These are phyloP conservation scores for Thraustotheca clavata DNA, from an alignment of 352 stramenopile species.

Conservation along the genomic window DNA sequence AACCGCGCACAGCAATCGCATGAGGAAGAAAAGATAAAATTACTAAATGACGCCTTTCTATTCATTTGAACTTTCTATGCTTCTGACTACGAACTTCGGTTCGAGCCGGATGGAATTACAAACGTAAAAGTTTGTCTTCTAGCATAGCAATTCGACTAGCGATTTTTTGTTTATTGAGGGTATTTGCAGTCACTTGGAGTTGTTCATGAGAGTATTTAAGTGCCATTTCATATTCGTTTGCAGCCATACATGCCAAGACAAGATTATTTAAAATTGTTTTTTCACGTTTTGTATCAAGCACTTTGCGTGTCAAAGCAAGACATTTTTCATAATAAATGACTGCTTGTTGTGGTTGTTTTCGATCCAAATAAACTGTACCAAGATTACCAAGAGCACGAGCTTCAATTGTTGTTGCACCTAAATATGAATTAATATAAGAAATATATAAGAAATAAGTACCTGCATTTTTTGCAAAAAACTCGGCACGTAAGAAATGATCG, in stretches of 20 bases:
- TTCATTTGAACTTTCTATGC: too few species aligned
- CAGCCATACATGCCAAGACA: constrained; percentile 60
- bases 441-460: not conserved
- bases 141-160: constrained; percentile 41
- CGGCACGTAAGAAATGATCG: constrained; percentile 50
- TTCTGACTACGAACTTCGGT: too few species aligned
- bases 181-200: constrained; percentile 53
- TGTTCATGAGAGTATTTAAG: constrained; percentile 60
- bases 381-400: constrained; percentile 66
- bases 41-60: too few species aligned
- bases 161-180: constrained; percentile 71
- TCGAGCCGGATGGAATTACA: too few species aligned
- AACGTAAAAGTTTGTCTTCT: not conserved
- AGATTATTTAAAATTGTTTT: constrained; percentile 80
- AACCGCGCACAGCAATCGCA: too few species aligned
- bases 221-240: constrained; percentile 44
- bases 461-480: constrained; percentile 37
- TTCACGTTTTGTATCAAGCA: constrained; percentile 66
- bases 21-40: too few species aligned
- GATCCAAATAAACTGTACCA: constrained; percentile 67
- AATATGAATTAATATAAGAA: not conserved
- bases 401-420: constrained; percentile 31
- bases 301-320: constrained; percentile 58
- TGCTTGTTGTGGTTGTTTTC: constrained; percentile 53
- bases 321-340: constrained; percentile 71